These are phyloP conservation scores for Curvularia hawaiiensis DNA, from an alignment of 2,329 filamentous ascomycete species.

Conservation along the genomic window DNA sequence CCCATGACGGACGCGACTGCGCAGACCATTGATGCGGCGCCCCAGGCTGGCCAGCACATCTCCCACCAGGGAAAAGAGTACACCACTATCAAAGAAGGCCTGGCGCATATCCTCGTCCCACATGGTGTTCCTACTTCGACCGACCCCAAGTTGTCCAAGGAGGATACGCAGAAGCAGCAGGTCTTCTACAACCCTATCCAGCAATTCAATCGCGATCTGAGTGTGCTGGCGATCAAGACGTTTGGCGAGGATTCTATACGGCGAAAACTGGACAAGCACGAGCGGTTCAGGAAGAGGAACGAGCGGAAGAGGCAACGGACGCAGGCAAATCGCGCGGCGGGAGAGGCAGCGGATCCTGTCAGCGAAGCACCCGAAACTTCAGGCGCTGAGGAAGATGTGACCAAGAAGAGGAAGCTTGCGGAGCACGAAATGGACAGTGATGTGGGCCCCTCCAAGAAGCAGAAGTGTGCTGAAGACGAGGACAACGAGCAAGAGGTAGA, in stretches of 20 bases:
- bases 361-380: not conserved
- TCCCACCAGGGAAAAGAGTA: conserved; percentile 59
- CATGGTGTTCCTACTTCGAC: conserved; percentile 55
- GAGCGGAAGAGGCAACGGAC: conserved; percentile 31
- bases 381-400: conserved; percentile 12
- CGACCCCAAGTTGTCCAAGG: conserved; percentile 54
- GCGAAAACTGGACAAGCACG: conserved; percentile 51
- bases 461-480: conserved; percentile 27
- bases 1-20: conserved; percentile 18
- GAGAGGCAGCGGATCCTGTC: conserved; percentile 3
- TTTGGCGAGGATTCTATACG: conserved; percentile 73
- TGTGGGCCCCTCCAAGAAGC: conserved; percentile 32
- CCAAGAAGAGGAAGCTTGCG: conserved; percentile 35
- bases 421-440: conserved; percentile 20
- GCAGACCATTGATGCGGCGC: conserved; percentile 36
- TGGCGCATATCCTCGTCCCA: conserved; percentile 70
- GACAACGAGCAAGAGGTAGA: conserved; percentile 15
- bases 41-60: conserved; percentile 40
- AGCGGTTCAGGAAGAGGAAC: conserved; percentile 48
- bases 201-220: conserved; percentile 97
- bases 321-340: conserved; percentile 16
- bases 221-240: conserved; percentile 87
- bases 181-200: conserved; percentile 99
- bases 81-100: conserved; percentile 68
- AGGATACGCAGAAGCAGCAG: conserved; percentile 65